Evolutionary conservation across 495 filamentous ascomycete genomes (phyloP).

Genomic region (Penicillium tannophilum): DNA sequence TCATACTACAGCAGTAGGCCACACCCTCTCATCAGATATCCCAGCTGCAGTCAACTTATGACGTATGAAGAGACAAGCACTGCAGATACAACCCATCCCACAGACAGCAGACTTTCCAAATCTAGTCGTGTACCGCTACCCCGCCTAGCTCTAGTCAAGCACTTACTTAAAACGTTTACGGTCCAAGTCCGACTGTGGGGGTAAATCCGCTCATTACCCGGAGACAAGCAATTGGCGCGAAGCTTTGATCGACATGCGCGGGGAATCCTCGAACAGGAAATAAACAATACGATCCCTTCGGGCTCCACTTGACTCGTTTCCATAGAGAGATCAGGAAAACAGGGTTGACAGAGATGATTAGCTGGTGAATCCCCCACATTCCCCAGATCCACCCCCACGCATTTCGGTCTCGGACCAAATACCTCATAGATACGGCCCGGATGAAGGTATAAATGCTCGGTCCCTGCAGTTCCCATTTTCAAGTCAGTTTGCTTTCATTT

Average conservation of each 20-base stretch:
- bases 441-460: slow-evolving; percentile 5
- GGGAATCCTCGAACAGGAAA: slow-evolving; percentile 8
- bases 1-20: too few relatives aligned
- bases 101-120: neutral
- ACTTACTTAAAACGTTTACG: neutral
- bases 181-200: slow-evolving; percentile 11
- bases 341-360: neutral
- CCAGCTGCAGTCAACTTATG: neutral
- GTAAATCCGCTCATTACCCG: slow-evolving; percentile 3
- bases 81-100: neutral
- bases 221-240: slow-evolving; percentile 1
- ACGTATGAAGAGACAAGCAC: neutral
- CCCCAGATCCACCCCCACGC: slow-evolving; percentile 22
- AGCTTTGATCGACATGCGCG: slow-evolving; percentile 20
- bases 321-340: neutral
- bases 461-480: neutral
- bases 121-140: neutral
- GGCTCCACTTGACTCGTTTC: slow-evolving; percentile 14
- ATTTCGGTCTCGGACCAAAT: slow-evolving; percentile 18
- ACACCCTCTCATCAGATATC: too few relatives aligned
- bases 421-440: slow-evolving; percentile 13
- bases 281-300: slow-evolving; percentile 8
- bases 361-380: slow-evolving; percentile 15
- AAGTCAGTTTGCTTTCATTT: neutral
- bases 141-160: neutral